Evolutionary conservation across 257 asterid species (phyloP).

Genomic region (Solanum phureja): DNA sequence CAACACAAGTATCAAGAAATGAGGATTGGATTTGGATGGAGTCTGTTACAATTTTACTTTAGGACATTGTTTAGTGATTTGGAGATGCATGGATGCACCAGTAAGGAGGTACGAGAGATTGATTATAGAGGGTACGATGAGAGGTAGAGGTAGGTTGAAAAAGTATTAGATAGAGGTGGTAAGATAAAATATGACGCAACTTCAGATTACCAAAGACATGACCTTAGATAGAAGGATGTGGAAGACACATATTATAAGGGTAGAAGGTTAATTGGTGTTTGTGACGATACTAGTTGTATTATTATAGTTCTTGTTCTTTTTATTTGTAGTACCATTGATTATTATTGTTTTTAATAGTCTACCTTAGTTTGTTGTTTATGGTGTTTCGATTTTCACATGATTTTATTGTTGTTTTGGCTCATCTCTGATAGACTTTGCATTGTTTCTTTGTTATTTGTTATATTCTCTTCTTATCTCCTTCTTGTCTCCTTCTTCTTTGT

Average conservation of each 20-base stretch:
- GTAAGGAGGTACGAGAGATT: background rate
- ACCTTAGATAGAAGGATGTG: background rate
- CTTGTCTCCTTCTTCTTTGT: background rate
- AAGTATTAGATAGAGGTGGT: background rate
- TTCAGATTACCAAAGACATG: too few species aligned
- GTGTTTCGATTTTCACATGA: too few species aligned
- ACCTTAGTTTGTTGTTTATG: background rate
- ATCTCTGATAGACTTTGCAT: too few species aligned
- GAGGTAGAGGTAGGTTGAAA: background rate
- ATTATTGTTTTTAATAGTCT: background rate
- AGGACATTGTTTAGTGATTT: background rate
- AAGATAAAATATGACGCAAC: background rate
- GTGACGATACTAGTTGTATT: background rate
- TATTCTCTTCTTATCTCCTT: background rate
- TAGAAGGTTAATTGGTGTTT: background rate
- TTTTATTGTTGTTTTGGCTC: too few species aligned
- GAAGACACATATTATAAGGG: background rate
- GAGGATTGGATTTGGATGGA: background rate
- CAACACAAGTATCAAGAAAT: background rate
- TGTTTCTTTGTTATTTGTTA: too few species aligned
- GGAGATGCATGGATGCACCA: background rate
- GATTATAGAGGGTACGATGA: accelerated
- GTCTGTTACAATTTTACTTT: background rate
- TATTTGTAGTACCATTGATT: background rate
- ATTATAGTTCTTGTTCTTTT: too few species aligned